Base-by-base conservation (phyloP, 768 basidiomycete genomes). In the Amanita pallidorosea region DNA sequence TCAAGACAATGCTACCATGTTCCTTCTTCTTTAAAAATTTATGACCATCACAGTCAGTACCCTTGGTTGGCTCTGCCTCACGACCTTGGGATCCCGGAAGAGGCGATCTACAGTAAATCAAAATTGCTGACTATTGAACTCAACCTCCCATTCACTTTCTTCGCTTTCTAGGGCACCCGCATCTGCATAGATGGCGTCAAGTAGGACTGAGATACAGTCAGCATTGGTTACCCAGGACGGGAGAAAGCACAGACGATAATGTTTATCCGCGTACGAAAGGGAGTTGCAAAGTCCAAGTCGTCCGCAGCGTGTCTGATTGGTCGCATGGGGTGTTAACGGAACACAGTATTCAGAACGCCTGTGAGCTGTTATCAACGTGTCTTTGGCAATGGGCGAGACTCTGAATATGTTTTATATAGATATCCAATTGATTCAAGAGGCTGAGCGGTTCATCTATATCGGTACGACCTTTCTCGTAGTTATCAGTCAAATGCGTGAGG, bases 261-360 rank as follows among this genome's bases (percentile, higher is more conserved):
- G 25, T 20, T 18, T 40, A 52, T 27, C 51, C 51, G 1, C 43
- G 34, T 17, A 7, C 33, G 29, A 69, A 75, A 27, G 76, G 76
- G 2, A 73, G 71, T 7, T 85, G 83, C 60, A 70, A 70, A 31
- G 84, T 91, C 15, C 91, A 97, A 70, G 90, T 77, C 13, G 75
- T 90, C 38, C 78, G 95, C 49, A 89, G 86, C 54, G 87, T 93
- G 18, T 81, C 75, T 1, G 95, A 97, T 66, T 99, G 95, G 95
- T 88, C 84, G 59, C 89, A 92, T 58, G 95, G 94, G 2, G 87
- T 93, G 33, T 71, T 94, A 56, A 85, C 79, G 3, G 95, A 97
- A 65, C 78, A 81, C 53, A 92, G 88, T 64, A 91, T 98, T 53
- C 94, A 96, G 67, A 86, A 91, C 57, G 94, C 95, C 43, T 92